Evolutionary conservation across 305 asterid species (phyloP), one percentile per base, ranked within the genome.

Genomic region (Fraxinus velutina): DNA sequence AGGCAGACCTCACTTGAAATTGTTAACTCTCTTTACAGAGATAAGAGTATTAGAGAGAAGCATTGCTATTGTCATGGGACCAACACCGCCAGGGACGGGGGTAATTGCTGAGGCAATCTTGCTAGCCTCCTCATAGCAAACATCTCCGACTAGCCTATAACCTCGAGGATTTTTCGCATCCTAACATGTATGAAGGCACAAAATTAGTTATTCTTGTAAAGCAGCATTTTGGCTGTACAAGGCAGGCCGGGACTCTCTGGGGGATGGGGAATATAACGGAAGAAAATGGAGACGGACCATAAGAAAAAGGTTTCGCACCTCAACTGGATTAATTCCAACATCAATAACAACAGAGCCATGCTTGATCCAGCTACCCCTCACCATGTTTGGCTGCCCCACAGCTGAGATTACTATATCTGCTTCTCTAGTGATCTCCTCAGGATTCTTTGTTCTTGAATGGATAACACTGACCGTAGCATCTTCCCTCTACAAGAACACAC

Each of bases 281-380:
- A 33, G 39, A 17, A 76, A 66, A 17, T 19, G 32, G 73, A 32
- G 29, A 27, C 42, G 80, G 34, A 73, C 21, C 17, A 27, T 64
- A 55, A 19, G 15, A 8, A 79, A 39, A 60, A 17, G 24, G 6
- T 55, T 77, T 27, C 80, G 12, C 47, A 95, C 98, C 97, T 92
- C 91, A 32, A 94, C 94, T 0, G 97, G 96, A 88, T 94, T 94
- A 85, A 95, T 91, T 47, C 98, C 99, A 37, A 93, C 97, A 79
- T 94, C 98, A 73, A 95, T 94, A 78, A 95, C 84, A 30, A 94
- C 98, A 22, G 97, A 89, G 37, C 98, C 98, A 29, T 95, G 97
- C 85, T 92, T 95, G 87, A 92, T 88, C 99, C 98, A 93, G 88
- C 94, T 95, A 84, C 97, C 99, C 82, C 89, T 89, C 76, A 95